Percentiles rank a stretch among this genome's conserved stretches.
Conservation (phyloP, 345 rosid species). For the Moricandia arvensis region DNA sequence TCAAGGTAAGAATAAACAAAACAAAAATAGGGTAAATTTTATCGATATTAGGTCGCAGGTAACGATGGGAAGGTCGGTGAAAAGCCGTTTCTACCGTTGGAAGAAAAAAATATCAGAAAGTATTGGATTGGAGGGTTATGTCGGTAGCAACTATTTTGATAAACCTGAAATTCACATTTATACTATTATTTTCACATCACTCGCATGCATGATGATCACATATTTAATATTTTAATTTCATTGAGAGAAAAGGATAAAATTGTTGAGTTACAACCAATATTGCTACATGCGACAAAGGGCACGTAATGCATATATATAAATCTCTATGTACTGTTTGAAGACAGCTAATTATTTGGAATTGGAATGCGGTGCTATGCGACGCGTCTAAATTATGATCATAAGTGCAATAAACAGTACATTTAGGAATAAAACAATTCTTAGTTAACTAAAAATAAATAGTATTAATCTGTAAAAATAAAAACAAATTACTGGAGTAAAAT, state of each 20-base stretch:
- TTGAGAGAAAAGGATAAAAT: not conserved
- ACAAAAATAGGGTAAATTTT: not conserved
- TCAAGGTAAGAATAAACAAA: not conserved
- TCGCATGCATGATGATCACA: not conserved
- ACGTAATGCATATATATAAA: not conserved
- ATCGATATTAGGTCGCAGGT: not conserved
- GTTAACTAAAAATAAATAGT: not conserved
- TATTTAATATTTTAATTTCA: not conserved
- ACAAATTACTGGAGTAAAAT: too few relatives aligned
- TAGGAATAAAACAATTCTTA: not conserved
- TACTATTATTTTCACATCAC: not conserved
- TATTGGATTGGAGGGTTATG: not conserved
- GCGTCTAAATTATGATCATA: not conserved
- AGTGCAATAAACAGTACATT: not conserved
- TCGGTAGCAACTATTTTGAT: slow-evolving; percentile 16
- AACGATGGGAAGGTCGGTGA: slow-evolving; percentile 26
- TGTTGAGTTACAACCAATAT: not conserved
- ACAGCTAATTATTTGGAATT: slow-evolving; percentile 6
- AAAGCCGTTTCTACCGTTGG: slow-evolving; percentile 25
- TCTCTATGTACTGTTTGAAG: slow-evolving; percentile 1
- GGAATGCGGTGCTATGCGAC: slow-evolving; percentile 3
- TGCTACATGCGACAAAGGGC: slow-evolving; percentile 1
- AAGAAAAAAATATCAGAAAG: not conserved
- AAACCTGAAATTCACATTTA: not conserved
- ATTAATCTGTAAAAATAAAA: not conserved